Base-by-base conservation (phyloP, 2,329 filamentous ascomycete species). In the Rachicladosporium sp. region DNA sequence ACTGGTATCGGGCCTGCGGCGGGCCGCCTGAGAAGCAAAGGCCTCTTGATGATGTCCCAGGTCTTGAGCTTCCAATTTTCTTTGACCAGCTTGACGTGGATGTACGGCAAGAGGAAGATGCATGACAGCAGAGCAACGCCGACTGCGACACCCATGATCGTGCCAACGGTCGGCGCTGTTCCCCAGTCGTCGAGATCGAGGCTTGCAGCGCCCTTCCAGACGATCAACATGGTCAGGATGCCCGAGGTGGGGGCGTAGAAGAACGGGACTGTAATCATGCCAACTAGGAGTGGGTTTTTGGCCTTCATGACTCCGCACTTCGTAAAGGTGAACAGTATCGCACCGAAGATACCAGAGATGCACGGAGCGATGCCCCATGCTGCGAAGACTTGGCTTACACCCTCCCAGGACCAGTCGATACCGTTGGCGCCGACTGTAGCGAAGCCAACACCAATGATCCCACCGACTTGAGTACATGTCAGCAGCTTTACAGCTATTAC, bases 321-420 rank as follows among this genome's bases (percentile, higher is more conserved):
- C 40, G 71, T 75, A 49, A 71, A 58, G 31, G 66, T 51, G 60
- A 77, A 77, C 54, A 77, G 65, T 52, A 66, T 59, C 33, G 73
- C 61, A 40, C 58, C 73, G 38, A 78, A 78, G 41, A 46, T 38
- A 13, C 61, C 76, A 0, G 75, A 59, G 10, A 78, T 64, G 39
- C 66, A 66, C 1, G 75, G 75, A 2, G 75, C 74, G 44, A 78
- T 73, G 46, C 70, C 66, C 73, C 74, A 78, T 9, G 73, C 74
- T 8, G 76, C 65, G 49, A 78, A 76, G n/a, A 80, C 74, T 47
- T 74, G 71, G 10, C 73, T 67, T 4, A 79, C 73, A 50, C 73
- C 68, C 4, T 67, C 61, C 59, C 63, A 67, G 37, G 68, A 68
- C 76, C 76, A 80, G 37, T 69, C 65, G 36, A 79, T 62, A 45